phyloP scores from a whole-genome alignment of 73 alveolate genomes.

The Halteria grandinella region DNA sequence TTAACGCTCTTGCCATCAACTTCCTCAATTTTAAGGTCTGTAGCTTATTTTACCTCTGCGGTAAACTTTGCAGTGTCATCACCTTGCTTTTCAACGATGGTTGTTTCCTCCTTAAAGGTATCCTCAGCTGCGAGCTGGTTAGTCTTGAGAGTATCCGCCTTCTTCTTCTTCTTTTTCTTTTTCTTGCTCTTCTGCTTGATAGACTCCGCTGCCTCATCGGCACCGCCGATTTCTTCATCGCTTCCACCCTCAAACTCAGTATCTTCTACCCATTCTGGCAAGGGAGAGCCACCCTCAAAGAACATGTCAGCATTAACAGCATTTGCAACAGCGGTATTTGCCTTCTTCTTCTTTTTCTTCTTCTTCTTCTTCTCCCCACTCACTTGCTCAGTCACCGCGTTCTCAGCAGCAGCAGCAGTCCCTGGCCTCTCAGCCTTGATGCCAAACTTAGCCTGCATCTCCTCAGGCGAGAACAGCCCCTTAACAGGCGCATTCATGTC shows the following conservation, averaged over 20 bases:
- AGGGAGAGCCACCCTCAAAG: conserved; percentile 31
- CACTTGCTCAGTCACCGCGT: conserved; percentile 3
- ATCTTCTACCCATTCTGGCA: neutral
- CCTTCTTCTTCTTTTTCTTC: conserved; percentile 19
- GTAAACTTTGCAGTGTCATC: too few relatives aligned
- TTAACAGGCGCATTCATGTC: neutral
- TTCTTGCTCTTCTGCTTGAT: conserved; percentile 20
- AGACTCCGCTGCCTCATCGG: conserved; percentile 24
- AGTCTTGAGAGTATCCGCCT: conserved; percentile 14
- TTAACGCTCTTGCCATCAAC: too few relatives aligned
- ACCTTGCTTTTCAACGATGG: too few relatives aligned
- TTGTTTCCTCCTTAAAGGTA: too few relatives aligned
- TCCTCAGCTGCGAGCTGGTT: too few relatives aligned
- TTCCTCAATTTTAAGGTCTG: too few relatives aligned
- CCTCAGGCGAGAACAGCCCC: neutral
- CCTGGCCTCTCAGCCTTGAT: neutral
- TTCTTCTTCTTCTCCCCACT: conserved; percentile 45
- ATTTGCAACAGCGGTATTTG: neutral
- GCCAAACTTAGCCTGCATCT: neutral
- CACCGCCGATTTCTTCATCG: conserved; percentile 3
- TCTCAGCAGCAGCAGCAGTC: neutral
- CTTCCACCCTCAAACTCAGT: conserved; percentile 45
- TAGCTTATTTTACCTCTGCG: too few relatives aligned
- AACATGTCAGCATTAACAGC: neutral
- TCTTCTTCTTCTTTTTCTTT: conserved; percentile 39